These are phyloP conservation scores for Thyridium curvatum DNA, from an alignment of 2,329 filamentous ascomycete genomes.

Conservation along the genomic window DNA sequence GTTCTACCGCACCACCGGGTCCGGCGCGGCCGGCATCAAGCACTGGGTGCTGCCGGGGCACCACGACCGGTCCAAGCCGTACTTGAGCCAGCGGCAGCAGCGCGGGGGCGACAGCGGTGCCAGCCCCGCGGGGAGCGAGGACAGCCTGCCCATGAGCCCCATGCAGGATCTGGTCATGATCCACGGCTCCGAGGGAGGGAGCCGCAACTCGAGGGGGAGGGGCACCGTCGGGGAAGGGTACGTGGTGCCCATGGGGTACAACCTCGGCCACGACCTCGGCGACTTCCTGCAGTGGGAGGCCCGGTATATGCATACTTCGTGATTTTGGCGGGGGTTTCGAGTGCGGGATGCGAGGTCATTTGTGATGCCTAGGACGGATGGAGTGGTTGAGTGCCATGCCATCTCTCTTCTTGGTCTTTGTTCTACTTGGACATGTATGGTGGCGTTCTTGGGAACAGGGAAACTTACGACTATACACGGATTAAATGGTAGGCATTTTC, in stretches of 20 bases:
- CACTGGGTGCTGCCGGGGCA: constrained; percentile 29
- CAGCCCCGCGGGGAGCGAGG: constrained; percentile 22
- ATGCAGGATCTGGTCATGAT: constrained; percentile 38
- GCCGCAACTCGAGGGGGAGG: constrained; percentile 7
- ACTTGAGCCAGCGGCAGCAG: constrained; percentile 7
- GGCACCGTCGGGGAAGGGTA: constrained; percentile 30
- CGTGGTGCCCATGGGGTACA: constrained; percentile 53
- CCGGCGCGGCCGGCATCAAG: constrained; percentile 15
- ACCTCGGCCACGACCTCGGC: constrained; percentile 51
- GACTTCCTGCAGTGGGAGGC: constrained; percentile 54
- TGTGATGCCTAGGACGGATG: neutral
- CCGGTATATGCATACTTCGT: constrained; percentile 35
- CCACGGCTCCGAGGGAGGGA: constrained; percentile 4
- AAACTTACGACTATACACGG: no score
- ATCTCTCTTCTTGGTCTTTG: no score
- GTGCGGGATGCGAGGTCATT: constrained; percentile 9
- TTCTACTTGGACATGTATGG: no score
- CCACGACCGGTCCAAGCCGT: constrained; percentile 11
- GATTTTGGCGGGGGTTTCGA: no score
- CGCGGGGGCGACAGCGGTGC: constrained; percentile 8
- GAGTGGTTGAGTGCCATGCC: no score
- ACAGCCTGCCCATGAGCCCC: constrained; percentile 44
- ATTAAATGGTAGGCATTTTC: no score
- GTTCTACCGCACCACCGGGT: constrained; percentile 19
- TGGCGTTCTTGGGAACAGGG: no score